These are phyloP conservation scores for Paxillus rubicundulus DNA, from an alignment of 768 basidiomycete genomes.

Conservation along the genomic window DNA sequence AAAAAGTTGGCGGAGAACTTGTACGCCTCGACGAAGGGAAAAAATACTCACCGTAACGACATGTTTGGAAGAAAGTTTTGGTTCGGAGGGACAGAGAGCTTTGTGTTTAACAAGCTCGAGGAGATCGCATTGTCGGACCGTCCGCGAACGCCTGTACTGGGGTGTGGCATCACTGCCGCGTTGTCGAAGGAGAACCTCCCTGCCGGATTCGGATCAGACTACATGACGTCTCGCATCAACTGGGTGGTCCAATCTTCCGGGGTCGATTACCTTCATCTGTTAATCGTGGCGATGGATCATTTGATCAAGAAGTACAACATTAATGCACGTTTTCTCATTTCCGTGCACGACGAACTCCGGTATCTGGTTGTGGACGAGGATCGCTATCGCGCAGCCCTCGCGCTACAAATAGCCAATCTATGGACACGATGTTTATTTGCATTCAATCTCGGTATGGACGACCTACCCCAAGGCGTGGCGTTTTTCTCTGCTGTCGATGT, in stretches of 20 bases:
- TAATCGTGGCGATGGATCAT: slow-evolving; percentile 93
- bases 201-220: slow-evolving; percentile 77
- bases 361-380: slow-evolving; percentile 90
- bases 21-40: slow-evolving; percentile 92
- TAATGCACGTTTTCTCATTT: slow-evolving; percentile 89
- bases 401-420: slow-evolving; percentile 90
- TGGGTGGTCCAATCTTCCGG: slow-evolving; percentile 99
- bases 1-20: slow-evolving; percentile 78
- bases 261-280: slow-evolving; percentile 95
- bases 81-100: slow-evolving; percentile 96
- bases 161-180: slow-evolving; percentile 91
- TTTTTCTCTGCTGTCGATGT: slow-evolving; percentile 98
- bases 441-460: slow-evolving; percentile 91
- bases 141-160: slow-evolving; percentile 90
- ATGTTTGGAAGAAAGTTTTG: slow-evolving; percentile 85
- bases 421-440: slow-evolving; percentile 95
- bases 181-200: slow-evolving; percentile 89
- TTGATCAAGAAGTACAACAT: slow-evolving; percentile 80
- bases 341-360: slow-evolving; percentile 95
- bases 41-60: slow-evolving; percentile 73
- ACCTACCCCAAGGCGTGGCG: slow-evolving; percentile 91
- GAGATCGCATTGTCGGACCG: slow-evolving; percentile 84
- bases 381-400: slow-evolving; percentile 85
- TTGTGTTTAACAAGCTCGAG: slow-evolving; percentile 97
- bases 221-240: slow-evolving; percentile 95